phyloP scores from a whole-genome alignment of 2,329 filamentous ascomycete genomes.

The Sporothrix sp. region DNA sequence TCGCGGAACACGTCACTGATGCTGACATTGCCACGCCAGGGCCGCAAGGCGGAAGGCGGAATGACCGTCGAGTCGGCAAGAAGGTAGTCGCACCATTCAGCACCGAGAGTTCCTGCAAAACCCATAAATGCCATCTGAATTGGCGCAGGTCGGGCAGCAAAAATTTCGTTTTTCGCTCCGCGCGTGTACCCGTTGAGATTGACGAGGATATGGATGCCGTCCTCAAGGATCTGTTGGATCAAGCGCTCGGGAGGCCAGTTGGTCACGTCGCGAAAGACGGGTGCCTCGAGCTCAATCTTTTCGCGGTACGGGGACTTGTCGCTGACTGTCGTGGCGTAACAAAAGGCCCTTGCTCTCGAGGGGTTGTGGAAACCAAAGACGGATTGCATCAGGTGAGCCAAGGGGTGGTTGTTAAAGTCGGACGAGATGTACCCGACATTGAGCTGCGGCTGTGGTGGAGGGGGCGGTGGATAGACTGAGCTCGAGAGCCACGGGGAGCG shows the following conservation, averaged over 20 bases:
- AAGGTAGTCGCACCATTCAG: conserved; percentile 98
- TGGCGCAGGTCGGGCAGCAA: conserved; percentile 85
- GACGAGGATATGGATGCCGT: conserved; percentile 87
- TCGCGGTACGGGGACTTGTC: conserved; percentile 81
- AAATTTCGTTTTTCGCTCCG: conserved; percentile 94
- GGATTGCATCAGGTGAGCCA: conserved; percentile 97
- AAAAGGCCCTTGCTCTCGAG: conserved; percentile 68
- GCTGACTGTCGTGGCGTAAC: conserved; percentile 88
- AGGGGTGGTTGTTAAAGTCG: conserved; percentile 96
- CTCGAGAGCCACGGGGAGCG: conserved; percentile 75
- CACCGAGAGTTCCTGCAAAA: conserved; percentile 88
- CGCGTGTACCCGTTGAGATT: conserved; percentile 98
- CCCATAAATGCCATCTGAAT: conserved; percentile 99
- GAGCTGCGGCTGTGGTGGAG: conserved; percentile 71
- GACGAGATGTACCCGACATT: conserved; percentile 95
- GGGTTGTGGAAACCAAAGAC: conserved; percentile 87
- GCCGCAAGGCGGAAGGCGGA: conserved; percentile 69
- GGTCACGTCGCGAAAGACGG: conserved; percentile 82
- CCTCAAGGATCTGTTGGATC: conserved; percentile 74
- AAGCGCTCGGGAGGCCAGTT: conserved; percentile 76
- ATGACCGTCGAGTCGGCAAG: conserved; percentile 83
- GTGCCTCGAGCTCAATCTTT: conserved; percentile 88
- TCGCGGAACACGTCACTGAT: conserved; percentile 59
- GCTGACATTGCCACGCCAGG: conserved; percentile 63
- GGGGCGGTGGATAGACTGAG: conserved; percentile 74